Percentiles rank a stretch among this genome's conserved stretches.
phyloP scores from a whole-genome alignment of 2,329 filamentous ascomycete species.

The Aspergillus floridensis region DNA sequence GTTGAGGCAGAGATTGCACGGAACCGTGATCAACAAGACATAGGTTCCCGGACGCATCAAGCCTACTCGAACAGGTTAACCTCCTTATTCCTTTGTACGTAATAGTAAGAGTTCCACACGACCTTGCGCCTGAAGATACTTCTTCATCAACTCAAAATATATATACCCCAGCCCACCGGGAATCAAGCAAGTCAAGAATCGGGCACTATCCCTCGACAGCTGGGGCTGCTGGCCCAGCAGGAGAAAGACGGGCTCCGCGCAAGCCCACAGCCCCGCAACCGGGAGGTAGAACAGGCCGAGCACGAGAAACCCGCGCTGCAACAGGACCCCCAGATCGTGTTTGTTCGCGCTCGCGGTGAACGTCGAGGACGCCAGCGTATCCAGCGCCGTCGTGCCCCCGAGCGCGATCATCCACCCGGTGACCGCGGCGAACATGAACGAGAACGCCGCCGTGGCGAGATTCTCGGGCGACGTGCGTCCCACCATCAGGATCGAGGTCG shows the following conservation, averaged over 20 bases:
- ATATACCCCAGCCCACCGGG: constrained; percentile 83
- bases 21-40: constrained; percentile 60
- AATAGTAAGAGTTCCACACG: background rate
- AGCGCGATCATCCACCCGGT: constrained; percentile 84
- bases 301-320: constrained; percentile 74
- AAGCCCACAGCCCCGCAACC: constrained; percentile 71
- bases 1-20: constrained; percentile 57
- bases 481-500: constrained; percentile 75
- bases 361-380: constrained; percentile 77
- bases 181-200: constrained; percentile 69
- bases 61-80: constrained; percentile 34
- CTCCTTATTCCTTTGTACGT: too few relatives aligned
- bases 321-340: constrained; percentile 71
- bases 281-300: constrained; percentile 70
- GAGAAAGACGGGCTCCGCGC: constrained; percentile 70
- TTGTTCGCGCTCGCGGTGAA: constrained; percentile 80
- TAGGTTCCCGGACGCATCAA: constrained; percentile 66
- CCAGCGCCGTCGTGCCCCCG: constrained; percentile 80
- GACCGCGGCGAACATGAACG: constrained; percentile 91
- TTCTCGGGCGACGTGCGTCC: constrained; percentile 77
- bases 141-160: constrained; percentile 76
- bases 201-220: constrained; percentile 69
- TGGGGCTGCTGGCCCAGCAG: constrained; percentile 74
- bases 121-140: constrained; percentile 59
- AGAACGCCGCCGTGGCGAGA: constrained; percentile 77